phyloP scores from a whole-genome alignment of 2,329 filamentous ascomycete genomes.

The Fusarium odoratissimum region DNA sequence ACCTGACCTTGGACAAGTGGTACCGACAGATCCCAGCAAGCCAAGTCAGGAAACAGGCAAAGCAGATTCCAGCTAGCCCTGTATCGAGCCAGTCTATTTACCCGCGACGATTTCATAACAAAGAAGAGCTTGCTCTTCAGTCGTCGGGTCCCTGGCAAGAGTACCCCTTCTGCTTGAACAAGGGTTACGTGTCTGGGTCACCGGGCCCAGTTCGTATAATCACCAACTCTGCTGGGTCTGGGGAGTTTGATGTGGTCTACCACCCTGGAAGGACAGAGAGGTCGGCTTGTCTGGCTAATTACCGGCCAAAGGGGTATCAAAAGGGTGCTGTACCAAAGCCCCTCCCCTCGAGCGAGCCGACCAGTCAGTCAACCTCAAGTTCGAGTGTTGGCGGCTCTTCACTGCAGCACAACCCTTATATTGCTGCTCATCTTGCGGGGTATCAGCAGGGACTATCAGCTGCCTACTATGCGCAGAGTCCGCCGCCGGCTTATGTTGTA shows the following conservation, averaged over 20 bases:
- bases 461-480: background rate
- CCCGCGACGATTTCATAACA: slow-evolving; percentile 10
- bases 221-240: background rate
- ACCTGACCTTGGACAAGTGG: background rate
- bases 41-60: slow-evolving; percentile 16
- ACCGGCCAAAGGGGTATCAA: slow-evolving; percentile 18
- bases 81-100: background rate
- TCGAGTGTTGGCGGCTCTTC: background rate
- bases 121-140: background rate
- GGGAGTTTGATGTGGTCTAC: slow-evolving; percentile 9
- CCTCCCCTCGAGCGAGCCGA: background rate
- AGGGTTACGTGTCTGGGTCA: background rate
- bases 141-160: slow-evolving; percentile 13
- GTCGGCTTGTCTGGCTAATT: background rate
- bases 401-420: background rate
- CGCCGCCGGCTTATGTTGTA: background rate
- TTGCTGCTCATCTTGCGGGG: background rate
- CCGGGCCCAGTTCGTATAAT: slow-evolving; percentile 23
- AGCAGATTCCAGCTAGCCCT: background rate
- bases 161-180: slow-evolving; percentile 20
- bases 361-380: background rate
- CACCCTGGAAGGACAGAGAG: background rate
- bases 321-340: slow-evolving; percentile 1
- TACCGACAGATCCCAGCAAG: slow-evolving; percentile 14
- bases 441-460: background rate